Conservation (phyloP, 192 early-diverging fungal species). For the Neocallimastix lanati region DNA sequence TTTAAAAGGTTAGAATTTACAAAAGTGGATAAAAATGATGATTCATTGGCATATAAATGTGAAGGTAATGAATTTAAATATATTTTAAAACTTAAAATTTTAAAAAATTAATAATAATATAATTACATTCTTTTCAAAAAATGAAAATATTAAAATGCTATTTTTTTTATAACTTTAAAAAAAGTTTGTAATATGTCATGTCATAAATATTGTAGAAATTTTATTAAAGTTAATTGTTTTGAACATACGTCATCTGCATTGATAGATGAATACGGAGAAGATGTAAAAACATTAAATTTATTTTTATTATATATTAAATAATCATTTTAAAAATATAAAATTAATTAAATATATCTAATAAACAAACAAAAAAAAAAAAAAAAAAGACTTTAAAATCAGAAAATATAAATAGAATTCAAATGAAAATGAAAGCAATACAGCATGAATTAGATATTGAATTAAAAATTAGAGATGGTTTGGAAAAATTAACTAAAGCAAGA, state of each 20-base stretch:
- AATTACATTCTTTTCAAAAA: no score
- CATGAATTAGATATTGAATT: slow-evolving; percentile 32
- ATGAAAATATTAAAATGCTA: no score
- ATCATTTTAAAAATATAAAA: no score
- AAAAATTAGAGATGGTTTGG: slow-evolving; percentile 29
- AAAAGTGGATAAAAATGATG: slow-evolving; percentile 7
- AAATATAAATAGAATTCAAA: slow-evolving; percentile 10
- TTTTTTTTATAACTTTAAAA: not conserved
- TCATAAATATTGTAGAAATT: slow-evolving; percentile 24
- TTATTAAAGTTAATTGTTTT: slow-evolving; percentile 16
- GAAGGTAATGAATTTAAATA: slow-evolving; percentile 19
- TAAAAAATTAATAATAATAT: no score
- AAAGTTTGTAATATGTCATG: slow-evolving; percentile 26
- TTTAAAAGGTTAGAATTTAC: slow-evolving; percentile 4
- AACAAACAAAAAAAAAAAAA: no score
- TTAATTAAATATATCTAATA: no score
- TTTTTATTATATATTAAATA: no score
- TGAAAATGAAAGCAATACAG: slow-evolving; percentile 29
- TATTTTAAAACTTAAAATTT: no score
- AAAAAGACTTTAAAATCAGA: slow-evolving; percentile 9
- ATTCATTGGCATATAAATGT: slow-evolving; percentile 15
- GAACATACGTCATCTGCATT: slow-evolving; percentile 6
- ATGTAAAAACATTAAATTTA: no score
- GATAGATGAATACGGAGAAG: slow-evolving; percentile 10
- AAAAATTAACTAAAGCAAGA: slow-evolving; percentile 18